Conservation (phyloP, 2,329 filamentous ascomycete species). For the Clonostachys byssicola region DNA sequence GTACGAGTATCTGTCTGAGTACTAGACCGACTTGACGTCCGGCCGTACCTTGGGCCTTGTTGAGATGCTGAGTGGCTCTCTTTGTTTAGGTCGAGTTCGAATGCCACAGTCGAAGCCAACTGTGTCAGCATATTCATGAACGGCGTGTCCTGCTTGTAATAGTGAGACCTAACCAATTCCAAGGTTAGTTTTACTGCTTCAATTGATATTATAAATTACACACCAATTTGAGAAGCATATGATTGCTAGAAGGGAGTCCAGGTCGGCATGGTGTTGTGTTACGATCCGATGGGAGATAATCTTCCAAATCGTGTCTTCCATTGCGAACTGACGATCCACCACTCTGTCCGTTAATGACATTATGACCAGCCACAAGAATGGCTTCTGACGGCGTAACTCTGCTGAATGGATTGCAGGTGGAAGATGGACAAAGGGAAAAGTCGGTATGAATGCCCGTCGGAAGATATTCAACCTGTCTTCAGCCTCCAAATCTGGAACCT, state of each 20-base stretch:
- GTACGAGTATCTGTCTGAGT: too few relatives aligned
- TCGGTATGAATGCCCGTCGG: conserved; percentile 5
- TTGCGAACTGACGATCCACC: conserved; percentile 11
- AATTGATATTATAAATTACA: conserved; percentile 1
- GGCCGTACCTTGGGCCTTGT: not conserved
- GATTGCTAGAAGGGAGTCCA: conserved; percentile 19
- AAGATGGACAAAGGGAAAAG: conserved; percentile 19
- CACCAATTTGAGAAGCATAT: conserved; percentile 20
- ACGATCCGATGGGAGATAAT: conserved; percentile 15
- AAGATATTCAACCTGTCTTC: conserved; percentile 7
- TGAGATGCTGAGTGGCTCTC: not conserved
- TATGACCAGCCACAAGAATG: conserved; percentile 31
- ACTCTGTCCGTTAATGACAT: conserved; percentile 20
- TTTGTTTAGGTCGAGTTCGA: conserved; percentile 28
- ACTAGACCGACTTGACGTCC: too few relatives aligned
- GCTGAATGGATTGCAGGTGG: conserved; percentile 7
- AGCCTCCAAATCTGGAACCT: conserved; percentile 1
- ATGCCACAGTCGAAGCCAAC: conserved; percentile 27
- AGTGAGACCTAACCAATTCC: conserved; percentile 6
- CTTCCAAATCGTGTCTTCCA: conserved; percentile 13
- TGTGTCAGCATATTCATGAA: conserved; percentile 28
- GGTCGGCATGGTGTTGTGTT: conserved; percentile 11
- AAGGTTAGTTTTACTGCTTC: conserved; percentile 5
- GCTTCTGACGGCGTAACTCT: conserved; percentile 20
- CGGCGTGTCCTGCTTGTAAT: conserved; percentile 20